Evolutionary conservation across 495 filamentous ascomycete species (phyloP).

Genomic region (Umbilicaria muhlenbergii): DNA sequence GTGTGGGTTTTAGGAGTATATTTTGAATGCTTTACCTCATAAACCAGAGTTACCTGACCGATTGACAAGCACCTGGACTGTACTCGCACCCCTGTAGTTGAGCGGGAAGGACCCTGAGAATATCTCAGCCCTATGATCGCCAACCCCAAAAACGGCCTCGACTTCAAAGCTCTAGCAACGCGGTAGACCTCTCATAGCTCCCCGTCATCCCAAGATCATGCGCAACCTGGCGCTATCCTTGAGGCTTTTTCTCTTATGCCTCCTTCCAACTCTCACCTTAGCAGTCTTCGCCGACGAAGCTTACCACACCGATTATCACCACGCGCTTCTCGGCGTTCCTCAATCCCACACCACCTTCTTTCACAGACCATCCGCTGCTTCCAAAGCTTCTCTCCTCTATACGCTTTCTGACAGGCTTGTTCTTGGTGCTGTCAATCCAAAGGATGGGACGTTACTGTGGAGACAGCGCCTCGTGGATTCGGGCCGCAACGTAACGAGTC

Average conservation of each 20-base stretch:
- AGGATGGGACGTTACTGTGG: conserved; percentile 73
- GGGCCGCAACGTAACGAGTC: conserved; percentile 16
- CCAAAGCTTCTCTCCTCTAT: conserved; percentile 80
- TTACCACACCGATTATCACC: conserved; percentile 83
- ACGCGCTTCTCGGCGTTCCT: conserved; percentile 72
- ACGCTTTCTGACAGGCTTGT: conserved; percentile 70
- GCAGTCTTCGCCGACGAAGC: conserved; percentile 87
- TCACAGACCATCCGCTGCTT: conserved; percentile 64
- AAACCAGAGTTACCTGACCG: too few species aligned
- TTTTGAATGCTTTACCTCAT: too few species aligned
- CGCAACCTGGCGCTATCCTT: conserved; percentile 7
- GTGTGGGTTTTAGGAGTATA: too few species aligned
- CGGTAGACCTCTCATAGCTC: too few species aligned
- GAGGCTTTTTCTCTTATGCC: background rate
- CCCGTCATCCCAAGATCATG: conserved; percentile 5
- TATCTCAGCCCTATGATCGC: too few species aligned
- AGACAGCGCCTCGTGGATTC: conserved; percentile 47
- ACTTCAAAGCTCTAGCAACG: too few species aligned
- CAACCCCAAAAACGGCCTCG: too few species aligned
- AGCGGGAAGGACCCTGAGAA: too few species aligned
- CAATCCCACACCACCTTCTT: conserved; percentile 80
- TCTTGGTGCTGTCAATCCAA: conserved; percentile 79
- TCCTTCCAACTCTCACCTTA: conserved; percentile 23
- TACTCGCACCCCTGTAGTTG: too few species aligned
- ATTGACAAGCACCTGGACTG: too few species aligned